Evolutionary conservation across 345 rosid species (phyloP).

Genomic region (Gossypium anomalum): DNA sequence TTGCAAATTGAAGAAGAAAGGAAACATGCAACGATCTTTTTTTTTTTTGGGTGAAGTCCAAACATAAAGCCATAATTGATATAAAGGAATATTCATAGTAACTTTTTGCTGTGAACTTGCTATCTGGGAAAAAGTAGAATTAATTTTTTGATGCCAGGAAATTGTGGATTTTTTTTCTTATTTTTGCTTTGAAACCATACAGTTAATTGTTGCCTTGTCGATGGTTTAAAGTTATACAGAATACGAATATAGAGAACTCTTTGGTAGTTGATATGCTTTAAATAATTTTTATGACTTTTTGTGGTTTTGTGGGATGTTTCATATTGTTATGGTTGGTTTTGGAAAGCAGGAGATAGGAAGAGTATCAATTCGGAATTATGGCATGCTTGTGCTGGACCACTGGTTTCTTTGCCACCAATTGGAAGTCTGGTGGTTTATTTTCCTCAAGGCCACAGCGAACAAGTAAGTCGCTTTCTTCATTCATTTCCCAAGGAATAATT

Average conservation of each 20-base stretch:
- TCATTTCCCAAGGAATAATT: constrained; percentile 9
- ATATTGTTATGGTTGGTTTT: constrained; percentile 21
- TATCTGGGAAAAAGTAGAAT: background rate
- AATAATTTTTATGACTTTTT: background rate
- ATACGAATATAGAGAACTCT: constrained; percentile 1
- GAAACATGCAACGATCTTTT: background rate
- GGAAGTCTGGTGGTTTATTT: constrained; percentile 96
- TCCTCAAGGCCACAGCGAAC: constrained; percentile 99
- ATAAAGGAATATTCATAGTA: background rate
- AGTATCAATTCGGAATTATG: constrained; percentile 79
- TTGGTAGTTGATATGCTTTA: constrained; percentile 10
- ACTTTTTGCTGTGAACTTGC: background rate
- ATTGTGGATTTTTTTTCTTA: background rate
- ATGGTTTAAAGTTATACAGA: background rate
- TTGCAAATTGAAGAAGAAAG: constrained; percentile 11
- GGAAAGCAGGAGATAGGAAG: constrained; percentile 72
- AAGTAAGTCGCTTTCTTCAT: constrained; percentile 39
- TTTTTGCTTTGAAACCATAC: background rate
- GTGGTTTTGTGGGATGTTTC: constrained; percentile 17
- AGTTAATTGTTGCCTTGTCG: constrained; percentile 4
- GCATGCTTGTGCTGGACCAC: constrained; percentile 99
- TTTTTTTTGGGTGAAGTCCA: background rate
- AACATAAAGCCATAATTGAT: background rate
- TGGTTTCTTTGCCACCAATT: constrained; percentile 86
- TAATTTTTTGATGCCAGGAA: background rate